These are phyloP conservation scores for Moniliella sp. DNA, from an alignment of 1,284 basidiomycete species.

Conservation along the genomic window DNA sequence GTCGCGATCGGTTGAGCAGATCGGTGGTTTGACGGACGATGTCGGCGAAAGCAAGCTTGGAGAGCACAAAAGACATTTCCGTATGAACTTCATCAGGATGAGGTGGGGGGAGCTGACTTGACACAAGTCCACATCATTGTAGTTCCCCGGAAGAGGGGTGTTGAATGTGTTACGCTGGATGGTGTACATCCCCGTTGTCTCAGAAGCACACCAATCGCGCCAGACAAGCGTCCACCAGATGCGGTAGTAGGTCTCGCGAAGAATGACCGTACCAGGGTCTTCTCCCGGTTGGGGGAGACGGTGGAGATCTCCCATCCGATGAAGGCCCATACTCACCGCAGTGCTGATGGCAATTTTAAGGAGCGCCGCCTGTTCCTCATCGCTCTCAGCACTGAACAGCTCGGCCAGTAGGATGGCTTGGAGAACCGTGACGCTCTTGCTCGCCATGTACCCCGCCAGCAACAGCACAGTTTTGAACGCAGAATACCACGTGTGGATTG, in stretches of 20 bases:
- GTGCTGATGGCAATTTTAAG: slow-evolving; percentile 22
- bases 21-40: slow-evolving; percentile 17
- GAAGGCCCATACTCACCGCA: slow-evolving; percentile 23
- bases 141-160: slow-evolving; percentile 26
- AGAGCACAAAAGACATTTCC: slow-evolving; percentile 21
- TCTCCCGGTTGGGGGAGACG: not conserved
- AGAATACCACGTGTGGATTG: slow-evolving; percentile 17
- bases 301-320: slow-evolving; percentile 18
- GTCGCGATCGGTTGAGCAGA: slow-evolving; percentile 6
- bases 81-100: slow-evolving; percentile 15
- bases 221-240: slow-evolving; percentile 27
- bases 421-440: slow-evolving; percentile 15
- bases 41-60: slow-evolving; percentile 11
- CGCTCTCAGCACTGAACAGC: slow-evolving; percentile 11
- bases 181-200: slow-evolving; percentile 8
- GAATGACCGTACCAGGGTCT: not conserved
- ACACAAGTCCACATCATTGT: slow-evolving; percentile 24
- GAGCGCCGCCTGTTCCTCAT: slow-evolving; percentile 7
- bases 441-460: slow-evolving; percentile 17
- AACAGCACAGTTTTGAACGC: slow-evolving; percentile 20
- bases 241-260: slow-evolving; percentile 16
- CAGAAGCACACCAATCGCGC: slow-evolving; percentile 13
- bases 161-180: slow-evolving; percentile 23
- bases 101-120: slow-evolving; percentile 9
- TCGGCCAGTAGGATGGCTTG: slow-evolving; percentile 19